Evolutionary conservation across 2,329 filamentous ascomycete species (phyloP).

Genomic region (Penicillium aurantiogriseum): DNA sequence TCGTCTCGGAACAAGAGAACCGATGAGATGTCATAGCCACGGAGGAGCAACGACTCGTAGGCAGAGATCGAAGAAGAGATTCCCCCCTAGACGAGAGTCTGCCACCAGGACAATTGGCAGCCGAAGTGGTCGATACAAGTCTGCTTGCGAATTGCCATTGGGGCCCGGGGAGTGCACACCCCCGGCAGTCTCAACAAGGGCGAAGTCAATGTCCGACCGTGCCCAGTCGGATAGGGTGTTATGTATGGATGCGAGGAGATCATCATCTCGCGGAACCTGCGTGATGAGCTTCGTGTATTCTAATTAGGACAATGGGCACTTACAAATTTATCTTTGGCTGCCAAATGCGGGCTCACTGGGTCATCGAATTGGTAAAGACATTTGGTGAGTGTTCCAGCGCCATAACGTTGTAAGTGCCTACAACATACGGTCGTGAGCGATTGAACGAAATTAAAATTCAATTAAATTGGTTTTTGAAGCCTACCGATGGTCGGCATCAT

Average conservation of each 20-base stretch:
- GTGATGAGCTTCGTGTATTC: slow-evolving; percentile 8
- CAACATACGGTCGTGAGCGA: not conserved
- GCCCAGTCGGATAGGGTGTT: slow-evolving; percentile 42
- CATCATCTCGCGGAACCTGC: slow-evolving; percentile 51
- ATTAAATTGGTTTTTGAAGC: slow-evolving; percentile 1
- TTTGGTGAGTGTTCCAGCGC: slow-evolving; percentile 55
- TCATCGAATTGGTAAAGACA: slow-evolving; percentile 70
- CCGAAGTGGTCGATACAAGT: slow-evolving; percentile 72
- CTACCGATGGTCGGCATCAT: slow-evolving; percentile 70
- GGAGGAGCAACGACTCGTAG: slow-evolving; percentile 72
- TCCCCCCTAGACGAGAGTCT: slow-evolving; percentile 71
- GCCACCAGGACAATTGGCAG: slow-evolving; percentile 72
- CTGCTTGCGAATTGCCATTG: slow-evolving; percentile 72
- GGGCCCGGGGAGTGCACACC: slow-evolving; percentile 78
- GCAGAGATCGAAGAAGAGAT: slow-evolving; percentile 79
- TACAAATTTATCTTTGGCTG: slow-evolving; percentile 53
- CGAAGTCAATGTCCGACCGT: slow-evolving; percentile 49
- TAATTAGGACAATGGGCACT: slow-evolving; percentile 4
- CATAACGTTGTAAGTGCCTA: slow-evolving; percentile 64
- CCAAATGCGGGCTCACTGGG: slow-evolving; percentile 75
- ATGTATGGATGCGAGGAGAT: slow-evolving; percentile 52
- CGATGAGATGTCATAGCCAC: slow-evolving; percentile 73
- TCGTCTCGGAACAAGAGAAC: slow-evolving; percentile 68
- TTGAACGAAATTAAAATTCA: not conserved
- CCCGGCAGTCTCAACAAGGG: slow-evolving; percentile 77